Base-by-base conservation (phyloP, 2,329 filamentous ascomycete species). In the Apiospora phragmitis region DNA sequence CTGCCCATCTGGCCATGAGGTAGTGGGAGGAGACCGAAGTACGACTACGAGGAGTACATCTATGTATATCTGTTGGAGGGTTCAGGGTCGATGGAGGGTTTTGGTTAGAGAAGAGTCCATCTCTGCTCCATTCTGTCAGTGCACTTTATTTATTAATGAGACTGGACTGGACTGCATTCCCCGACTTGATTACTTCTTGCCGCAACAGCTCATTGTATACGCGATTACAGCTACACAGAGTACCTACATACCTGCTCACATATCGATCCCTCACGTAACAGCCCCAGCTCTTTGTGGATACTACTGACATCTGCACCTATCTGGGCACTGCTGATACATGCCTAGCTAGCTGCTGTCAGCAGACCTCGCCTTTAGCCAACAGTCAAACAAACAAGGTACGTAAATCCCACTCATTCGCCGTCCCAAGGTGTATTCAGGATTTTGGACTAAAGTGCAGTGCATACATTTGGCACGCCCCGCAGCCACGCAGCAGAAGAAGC, bases 201-300 rank as follows among this genome's bases (percentile, higher is more conserved):
- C 38, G 55, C 32, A 62, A 32, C 32, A 62, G 2, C 47, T n/a
- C 51, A 59, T 62, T 62, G 24, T 26, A 32, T 62, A 38, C 29
- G 9, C n/a, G 18, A 35, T n/a, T 59, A 32, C 26, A 18, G 18
- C 26, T 32, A 59, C 51, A 16, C 21, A 32, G 51, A 59, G 43
- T 21, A 55, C 32, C 49, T 18, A 55, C 38, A 41, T 35, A n/a
- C n/a, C n/a, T n/a, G n/a, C 24, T 11, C 29, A 38, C 32, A 38
- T 62, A 62, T 38, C 51, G 29, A 35, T 62, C 51, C 51, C 51
- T 62, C 51, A 62, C 51, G 32, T 62, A 38, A 38, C 32, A 62
- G 18, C 55, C 55, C 55, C 55, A 24, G 55, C 55, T 62, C 55
- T n/a, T 38, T 62, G 55, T 62, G 55, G 55, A 38, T n/a, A 62